Evolutionary conservation across 305 asterid genomes (phyloP).

Genomic region (Fraxinus paxiana): DNA sequence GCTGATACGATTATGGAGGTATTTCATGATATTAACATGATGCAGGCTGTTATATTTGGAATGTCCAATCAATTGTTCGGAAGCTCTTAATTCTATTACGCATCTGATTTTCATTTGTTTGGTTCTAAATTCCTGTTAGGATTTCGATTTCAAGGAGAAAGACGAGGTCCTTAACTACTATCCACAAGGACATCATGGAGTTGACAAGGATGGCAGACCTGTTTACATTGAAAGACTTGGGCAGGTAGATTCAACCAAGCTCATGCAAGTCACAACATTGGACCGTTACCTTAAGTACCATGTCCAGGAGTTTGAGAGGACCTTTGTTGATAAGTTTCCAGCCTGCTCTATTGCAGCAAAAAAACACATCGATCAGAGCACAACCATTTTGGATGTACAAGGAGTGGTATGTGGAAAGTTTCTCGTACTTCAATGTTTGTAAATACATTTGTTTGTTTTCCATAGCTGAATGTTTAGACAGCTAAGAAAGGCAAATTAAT

Average conservation of each 20-base stretch:
- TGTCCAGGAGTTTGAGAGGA: constrained; percentile 92
- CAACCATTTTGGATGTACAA: constrained; percentile 94
- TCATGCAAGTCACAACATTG: constrained; percentile 77
- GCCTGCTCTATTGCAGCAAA: constrained; percentile 88
- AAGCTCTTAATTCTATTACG: background rate
- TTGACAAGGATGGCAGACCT: constrained; percentile 87
- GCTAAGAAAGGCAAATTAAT: background rate
- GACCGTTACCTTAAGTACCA: constrained; percentile 84
- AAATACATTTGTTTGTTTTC: background rate
- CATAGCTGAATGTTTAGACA: background rate
- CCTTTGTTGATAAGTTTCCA: constrained; percentile 71
- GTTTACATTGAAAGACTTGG: constrained; percentile 83
- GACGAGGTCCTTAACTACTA: constrained; percentile 83
- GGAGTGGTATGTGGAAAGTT: constrained; percentile 66
- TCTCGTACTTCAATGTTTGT: background rate
- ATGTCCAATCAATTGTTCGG: background rate
- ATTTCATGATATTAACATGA: background rate
- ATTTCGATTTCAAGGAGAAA: constrained; percentile 74
- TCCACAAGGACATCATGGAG: constrained; percentile 94
- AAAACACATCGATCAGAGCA: constrained; percentile 86
- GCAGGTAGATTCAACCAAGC: constrained; percentile 78
- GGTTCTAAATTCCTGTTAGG: constrained; percentile 33
- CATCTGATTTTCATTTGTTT: background rate
- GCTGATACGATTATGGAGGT: constrained; percentile 77
- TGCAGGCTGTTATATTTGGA: background rate